Evolutionary conservation across 805 yeast genomes (phyloP).

Genomic region (Candida insectalens): DNA sequence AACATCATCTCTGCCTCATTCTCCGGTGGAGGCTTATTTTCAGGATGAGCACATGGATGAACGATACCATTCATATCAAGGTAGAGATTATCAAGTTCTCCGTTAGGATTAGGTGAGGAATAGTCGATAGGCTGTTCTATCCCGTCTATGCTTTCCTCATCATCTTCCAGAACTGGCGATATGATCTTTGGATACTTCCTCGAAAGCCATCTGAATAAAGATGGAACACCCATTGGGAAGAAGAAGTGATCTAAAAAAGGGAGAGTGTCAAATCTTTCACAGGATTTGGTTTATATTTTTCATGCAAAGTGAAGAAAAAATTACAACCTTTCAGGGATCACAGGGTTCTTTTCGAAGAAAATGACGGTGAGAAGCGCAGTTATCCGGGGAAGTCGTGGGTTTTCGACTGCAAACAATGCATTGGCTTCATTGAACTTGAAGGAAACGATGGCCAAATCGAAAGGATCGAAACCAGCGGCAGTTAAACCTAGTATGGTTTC

Average conservation of each 20-base stretch:
- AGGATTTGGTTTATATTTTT: neutral
- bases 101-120: constrained; percentile 80
- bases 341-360: neutral
- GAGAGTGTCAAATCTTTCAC: neutral
- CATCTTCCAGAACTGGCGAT: constrained; percentile 79
- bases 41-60: constrained; percentile 99
- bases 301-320: neutral
- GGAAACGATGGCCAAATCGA: too few relatives aligned
- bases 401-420: too few relatives aligned
- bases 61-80: constrained; percentile 99
- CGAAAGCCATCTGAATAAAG: constrained; percentile 94
- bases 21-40: constrained; percentile 89
- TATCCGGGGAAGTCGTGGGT: too few relatives aligned
- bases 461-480: too few relatives aligned
- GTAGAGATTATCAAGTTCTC: constrained; percentile 88
- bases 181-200: constrained; percentile 89
- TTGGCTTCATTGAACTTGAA: too few relatives aligned
- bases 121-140: constrained; percentile 57
- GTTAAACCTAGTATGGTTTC: too few relatives aligned
- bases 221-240: constrained; percentile 83
- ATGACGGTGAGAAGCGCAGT: neutral
- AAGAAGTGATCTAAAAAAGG: neutral
- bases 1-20: constrained; percentile 96
- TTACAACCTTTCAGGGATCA: neutral
- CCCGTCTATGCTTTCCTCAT: constrained; percentile 47